These are phyloP conservation scores for Bipolaris victoriae DNA, from an alignment of 2,329 filamentous ascomycete species.

Conservation along the genomic window DNA sequence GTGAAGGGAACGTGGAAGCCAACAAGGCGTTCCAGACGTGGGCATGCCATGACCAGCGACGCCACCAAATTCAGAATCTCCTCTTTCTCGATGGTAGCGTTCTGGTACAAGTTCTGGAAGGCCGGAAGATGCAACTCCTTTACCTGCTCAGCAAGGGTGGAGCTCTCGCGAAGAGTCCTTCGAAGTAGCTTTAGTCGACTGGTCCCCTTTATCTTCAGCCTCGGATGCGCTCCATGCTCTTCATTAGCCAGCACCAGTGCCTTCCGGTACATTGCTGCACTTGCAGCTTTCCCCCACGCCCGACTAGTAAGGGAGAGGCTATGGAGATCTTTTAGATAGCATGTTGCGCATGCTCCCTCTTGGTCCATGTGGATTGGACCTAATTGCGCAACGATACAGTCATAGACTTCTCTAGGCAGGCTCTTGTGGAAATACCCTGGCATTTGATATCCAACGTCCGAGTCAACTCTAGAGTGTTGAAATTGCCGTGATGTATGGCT, in stretches of 20 bases:
- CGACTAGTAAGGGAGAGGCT: conserved; percentile 61
- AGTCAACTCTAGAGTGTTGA: conserved; percentile 40
- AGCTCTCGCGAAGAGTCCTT: conserved; percentile 60
- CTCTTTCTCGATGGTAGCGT: conserved; percentile 52
- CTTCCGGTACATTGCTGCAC: conserved; percentile 58
- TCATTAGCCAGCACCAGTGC: conserved; percentile 58
- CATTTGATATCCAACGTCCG: conserved; percentile 23
- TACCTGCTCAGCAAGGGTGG: conserved; percentile 59
- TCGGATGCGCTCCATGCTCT: conserved; percentile 31
- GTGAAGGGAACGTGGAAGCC: conserved; percentile 61
- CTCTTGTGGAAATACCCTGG: conserved; percentile 51
- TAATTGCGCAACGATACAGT: conserved; percentile 60
- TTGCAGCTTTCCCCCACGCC: conserved; percentile 62
- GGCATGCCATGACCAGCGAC: conserved; percentile 64
- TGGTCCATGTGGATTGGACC: conserved; percentile 51
- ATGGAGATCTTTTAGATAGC: conserved; percentile 61
- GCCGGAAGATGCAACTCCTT: conserved; percentile 61
- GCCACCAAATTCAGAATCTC: conserved; percentile 60
- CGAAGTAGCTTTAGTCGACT: conserved; percentile 61
- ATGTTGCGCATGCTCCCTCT: conserved; percentile 56
- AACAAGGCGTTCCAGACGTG: conserved; percentile 61
- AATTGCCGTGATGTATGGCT: conserved; percentile 50
- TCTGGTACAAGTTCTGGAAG: conserved; percentile 50
- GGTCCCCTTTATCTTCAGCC: conserved; percentile 55
- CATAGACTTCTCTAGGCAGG: conserved; percentile 61